phyloP scores from a whole-genome alignment of 176 grass and related monocot genomes.

The Aechmea fasciata region DNA sequence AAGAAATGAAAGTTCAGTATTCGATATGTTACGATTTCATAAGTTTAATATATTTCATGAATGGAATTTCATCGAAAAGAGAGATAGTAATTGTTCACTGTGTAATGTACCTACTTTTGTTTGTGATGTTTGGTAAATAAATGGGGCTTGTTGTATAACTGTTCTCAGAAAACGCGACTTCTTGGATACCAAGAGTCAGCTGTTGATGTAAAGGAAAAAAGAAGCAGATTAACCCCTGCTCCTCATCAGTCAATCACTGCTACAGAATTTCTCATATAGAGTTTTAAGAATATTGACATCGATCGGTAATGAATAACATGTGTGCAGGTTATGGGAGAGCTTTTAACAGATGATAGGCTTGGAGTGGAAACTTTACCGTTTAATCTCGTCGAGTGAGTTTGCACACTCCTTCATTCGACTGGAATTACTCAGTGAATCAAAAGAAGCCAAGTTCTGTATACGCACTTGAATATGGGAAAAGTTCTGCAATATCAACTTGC shows the following conservation, averaged over 20 bases:
- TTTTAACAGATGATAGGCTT: not conserved
- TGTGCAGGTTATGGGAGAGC: too few species aligned
- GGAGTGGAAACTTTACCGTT: not conserved
- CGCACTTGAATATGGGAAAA: slow-evolving; percentile 45
- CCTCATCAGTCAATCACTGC: not conserved
- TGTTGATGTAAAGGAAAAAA: not conserved
- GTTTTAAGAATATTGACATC: not conserved
- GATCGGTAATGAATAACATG: not conserved
- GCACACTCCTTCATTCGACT: not conserved
- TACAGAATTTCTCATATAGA: not conserved
- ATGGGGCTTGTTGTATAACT: not conserved
- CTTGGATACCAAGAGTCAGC: not conserved
- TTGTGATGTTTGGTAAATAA: not conserved
- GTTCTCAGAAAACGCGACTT: not conserved
- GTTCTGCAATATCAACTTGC: slow-evolving; percentile 60
- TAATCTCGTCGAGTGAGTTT: not conserved
- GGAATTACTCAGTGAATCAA: slow-evolving; percentile 24
- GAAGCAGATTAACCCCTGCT: not conserved
- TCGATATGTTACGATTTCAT: not conserved
- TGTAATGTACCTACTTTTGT: not conserved
- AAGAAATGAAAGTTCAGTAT: not conserved
- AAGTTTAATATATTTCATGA: not conserved
- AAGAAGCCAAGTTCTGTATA: slow-evolving; percentile 83
- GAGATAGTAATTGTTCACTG: not conserved
- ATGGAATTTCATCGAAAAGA: not conserved